phyloP scores from a whole-genome alignment of 2,329 filamentous ascomycete genomes.

The Phialocephala sp. region DNA sequence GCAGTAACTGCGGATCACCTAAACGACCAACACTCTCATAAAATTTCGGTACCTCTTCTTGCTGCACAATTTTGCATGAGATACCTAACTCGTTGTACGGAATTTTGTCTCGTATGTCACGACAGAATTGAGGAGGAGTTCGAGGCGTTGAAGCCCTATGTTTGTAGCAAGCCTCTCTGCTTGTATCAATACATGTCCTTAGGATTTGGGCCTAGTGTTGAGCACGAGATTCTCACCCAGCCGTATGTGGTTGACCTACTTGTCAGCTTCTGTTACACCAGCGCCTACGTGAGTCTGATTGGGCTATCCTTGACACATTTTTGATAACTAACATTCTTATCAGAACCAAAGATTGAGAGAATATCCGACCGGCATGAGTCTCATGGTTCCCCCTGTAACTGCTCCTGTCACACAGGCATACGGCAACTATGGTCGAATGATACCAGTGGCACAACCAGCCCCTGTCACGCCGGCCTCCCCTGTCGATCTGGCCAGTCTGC shows the following conservation, averaged over 20 bases:
- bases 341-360: constrained; percentile 37
- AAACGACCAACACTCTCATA: constrained; percentile 33
- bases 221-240: constrained; percentile 81
- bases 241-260: constrained; percentile 86
- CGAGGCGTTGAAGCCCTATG: constrained; percentile 66
- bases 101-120: constrained; percentile 89
- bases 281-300: constrained; percentile 35
- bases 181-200: constrained; percentile 87
- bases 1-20: constrained; percentile 43
- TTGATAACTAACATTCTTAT: background rate
- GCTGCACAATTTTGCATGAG: constrained; percentile 78
- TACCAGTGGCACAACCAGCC: background rate
- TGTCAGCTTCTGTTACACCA: constrained; percentile 77
- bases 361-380: constrained; percentile 43
- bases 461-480: background rate
- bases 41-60: constrained; percentile 58
- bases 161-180: constrained; percentile 77
- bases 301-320: background rate
- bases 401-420: constrained; percentile 1
- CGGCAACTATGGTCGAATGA: background rate
- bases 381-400: constrained; percentile 36
- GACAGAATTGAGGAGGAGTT: constrained; percentile 68
- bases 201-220: constrained; percentile 84
- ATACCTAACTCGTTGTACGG: constrained; percentile 79
- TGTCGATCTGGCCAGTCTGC: background rate